Base-by-base conservation (phyloP, 805 yeast genomes). In the Starmerella sirachaensis region DNA sequence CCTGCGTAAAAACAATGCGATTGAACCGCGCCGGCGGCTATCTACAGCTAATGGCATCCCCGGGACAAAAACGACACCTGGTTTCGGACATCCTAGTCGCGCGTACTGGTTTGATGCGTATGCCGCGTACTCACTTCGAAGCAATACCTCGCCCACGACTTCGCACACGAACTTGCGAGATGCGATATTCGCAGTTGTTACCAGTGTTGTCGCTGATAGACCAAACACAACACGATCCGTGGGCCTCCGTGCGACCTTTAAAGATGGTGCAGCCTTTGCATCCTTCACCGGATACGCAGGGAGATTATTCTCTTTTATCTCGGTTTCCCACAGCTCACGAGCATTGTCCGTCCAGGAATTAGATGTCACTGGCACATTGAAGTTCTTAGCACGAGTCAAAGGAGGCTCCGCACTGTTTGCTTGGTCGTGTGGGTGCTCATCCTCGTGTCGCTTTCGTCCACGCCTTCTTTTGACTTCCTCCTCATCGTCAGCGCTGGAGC, bases 31-130 rank as follows among this genome's bases (percentile, higher is more conserved):
- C 29, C 75, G 70, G 42, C 95, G 67, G n/a, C 85, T 70, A 57
- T 86, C 95, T 13, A 86, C 61, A 3, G 70, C 76, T n/a, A 85
- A 49, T 0, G 78, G 77, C 36, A 76, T 57, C n/a, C 62, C 58
- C 37, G 74, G 72, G 7, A 55, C 49, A 46, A 75, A 72, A 9
- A 70, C 48, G 0, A 74, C 78, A 31, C 68, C 67, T 3, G 78
- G 78, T 37, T 68, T 67, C 74, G 77, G 41, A 78, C 77, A 6
- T 78, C 95, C 77, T 75, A 74, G 13, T 13, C 69, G 54, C 47
- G 74, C 58, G 58, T 84, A 88, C 54, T 85, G 94, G 57, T 86
- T 88, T 38, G 73, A 64, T 18, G 74, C 66, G 49, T 83, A 79
- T 2, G 57, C 53, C 16, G 70, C 67, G 55, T 86, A 86, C 48